These are phyloP conservation scores for Mortierella sp. DNA, from an alignment of 371 early-diverging fungal species.

Conservation along the genomic window DNA sequence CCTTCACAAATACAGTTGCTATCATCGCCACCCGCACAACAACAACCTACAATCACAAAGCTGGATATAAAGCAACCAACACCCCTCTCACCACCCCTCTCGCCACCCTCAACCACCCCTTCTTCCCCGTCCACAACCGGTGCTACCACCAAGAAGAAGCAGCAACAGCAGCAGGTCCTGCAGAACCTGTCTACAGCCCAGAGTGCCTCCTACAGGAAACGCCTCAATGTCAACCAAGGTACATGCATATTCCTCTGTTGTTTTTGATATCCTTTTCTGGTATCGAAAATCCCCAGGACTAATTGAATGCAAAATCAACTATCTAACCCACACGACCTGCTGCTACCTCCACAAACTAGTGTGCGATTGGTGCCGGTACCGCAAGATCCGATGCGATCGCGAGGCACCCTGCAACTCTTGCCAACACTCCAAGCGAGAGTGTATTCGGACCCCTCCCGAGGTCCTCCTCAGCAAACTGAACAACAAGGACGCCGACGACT, in stretches of 20 bases:
- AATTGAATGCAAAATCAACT: background rate
- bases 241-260: background rate
- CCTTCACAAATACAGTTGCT: background rate
- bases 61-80: background rate
- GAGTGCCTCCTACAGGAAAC: conserved; percentile 47
- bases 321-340: background rate
- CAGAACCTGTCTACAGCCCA: conserved; percentile 35
- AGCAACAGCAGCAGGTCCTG: background rate
- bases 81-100: background rate
- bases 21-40: background rate
- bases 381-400: conserved; percentile 57
- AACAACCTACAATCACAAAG: conserved; percentile 6
- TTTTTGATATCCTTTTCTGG: conserved; percentile 8
- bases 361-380: conserved; percentile 58
- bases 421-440: conserved; percentile 56
- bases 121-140: conserved; percentile 3
- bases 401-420: conserved; percentile 57
- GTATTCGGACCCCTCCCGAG: conserved; percentile 50
- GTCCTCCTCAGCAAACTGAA: conserved; percentile 36
- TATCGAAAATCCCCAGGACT: background rate
- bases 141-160: conserved; percentile 18
- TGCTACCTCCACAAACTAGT: conserved; percentile 13
- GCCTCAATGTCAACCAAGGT: conserved; percentile 58
- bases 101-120: conserved; percentile 3
- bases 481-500: background rate